Evolutionary conservation across 139 green algal species (phyloP), one percentile per base, ranked within the genome.

Genomic region (Chlorella sp.): DNA sequence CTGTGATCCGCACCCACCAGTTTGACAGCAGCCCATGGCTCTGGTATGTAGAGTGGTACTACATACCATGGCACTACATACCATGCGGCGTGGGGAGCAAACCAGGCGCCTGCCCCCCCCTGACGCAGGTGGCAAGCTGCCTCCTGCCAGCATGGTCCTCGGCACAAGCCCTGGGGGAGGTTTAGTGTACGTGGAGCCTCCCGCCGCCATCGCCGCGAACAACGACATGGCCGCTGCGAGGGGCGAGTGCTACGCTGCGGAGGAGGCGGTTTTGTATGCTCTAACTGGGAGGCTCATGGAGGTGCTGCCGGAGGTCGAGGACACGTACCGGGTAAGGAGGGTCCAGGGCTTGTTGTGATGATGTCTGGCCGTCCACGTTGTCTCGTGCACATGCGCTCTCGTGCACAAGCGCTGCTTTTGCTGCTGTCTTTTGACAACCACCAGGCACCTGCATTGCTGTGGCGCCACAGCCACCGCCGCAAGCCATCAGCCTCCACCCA

Each of bases 191-290:
- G 70, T 93, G 0, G 91, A 96, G 78, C 89, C 91, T 3, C 67
- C 74, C 1, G 82, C 81, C 5, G 91, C 88, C 3, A 84, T 97
- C 34, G 51, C 73, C 0, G 69, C 90, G 3, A 97, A 97, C 80
- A 95, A 95, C 61, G 89, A 94, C 29, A 77, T 95, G 49, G 76
- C 68, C 2, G 88, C 85, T 5, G 90, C 88, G 0, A 69, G 76
- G 32, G 89, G 77, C 0, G 85, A 92, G 77, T 78, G 85, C 62
- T 73, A 73, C 51, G 74, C 83, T 1, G 91, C 92, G 0, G 90
- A 95, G 77, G 89, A 96, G 71, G 72, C 79, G 0, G 90, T 95
- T 65, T 80, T 96, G 71, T 93, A 82, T 83, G 33, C 71, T 24
- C 79, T 97, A 67, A 94, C 86, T 10, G 82, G 74, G 0, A 62